Percentiles rank a stretch among this genome's conserved stretches.
Evolutionary conservation across 768 basidiomycete genomes (phyloP).

Genomic region (Roridomyces roridus): DNA sequence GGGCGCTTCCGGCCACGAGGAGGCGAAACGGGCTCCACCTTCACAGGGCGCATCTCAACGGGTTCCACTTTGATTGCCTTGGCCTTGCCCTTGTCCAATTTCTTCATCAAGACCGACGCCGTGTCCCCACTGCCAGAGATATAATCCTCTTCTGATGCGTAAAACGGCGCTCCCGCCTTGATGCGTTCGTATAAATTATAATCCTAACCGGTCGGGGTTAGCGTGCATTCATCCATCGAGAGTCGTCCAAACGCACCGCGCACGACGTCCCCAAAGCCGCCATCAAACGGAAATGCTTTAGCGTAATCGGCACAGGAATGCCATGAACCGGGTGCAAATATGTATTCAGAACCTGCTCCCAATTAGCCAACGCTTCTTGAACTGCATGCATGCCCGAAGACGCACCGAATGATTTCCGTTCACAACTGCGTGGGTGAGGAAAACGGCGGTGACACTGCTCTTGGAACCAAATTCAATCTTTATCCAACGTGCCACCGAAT

Average conservation of each 20-base stretch:
- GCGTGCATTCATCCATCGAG: background rate
- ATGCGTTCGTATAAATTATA: slow-evolving; percentile 65
- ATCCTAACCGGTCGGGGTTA: slow-evolving; percentile 42
- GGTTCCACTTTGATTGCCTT: slow-evolving; percentile 32
- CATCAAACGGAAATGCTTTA: slow-evolving; percentile 79
- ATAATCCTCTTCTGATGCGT: slow-evolving; percentile 76
- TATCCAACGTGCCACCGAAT: slow-evolving; percentile 64
- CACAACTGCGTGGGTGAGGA: slow-evolving; percentile 76
- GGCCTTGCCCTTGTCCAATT: slow-evolving; percentile 4
- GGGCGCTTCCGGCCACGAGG: slow-evolving; percentile 17
- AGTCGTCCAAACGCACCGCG: slow-evolving; percentile 43
- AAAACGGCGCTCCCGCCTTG: slow-evolving; percentile 71
- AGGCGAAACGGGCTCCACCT: background rate
- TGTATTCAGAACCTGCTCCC: slow-evolving; percentile 7
- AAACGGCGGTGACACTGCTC: slow-evolving; percentile 66
- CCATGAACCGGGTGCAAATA: slow-evolving; percentile 17
- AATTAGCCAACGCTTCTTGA: background rate
- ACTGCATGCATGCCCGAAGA: background rate
- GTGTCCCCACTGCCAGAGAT: slow-evolving; percentile 20
- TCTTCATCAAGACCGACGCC: slow-evolving; percentile 8
- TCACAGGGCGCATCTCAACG: slow-evolving; percentile 16
- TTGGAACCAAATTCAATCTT: slow-evolving; percentile 60
- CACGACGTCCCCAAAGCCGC: slow-evolving; percentile 68
- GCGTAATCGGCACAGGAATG: slow-evolving; percentile 64
- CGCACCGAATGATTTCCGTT: slow-evolving; percentile 62